Evolutionary conservation across 1,139 yeast species (phyloP).

Genomic region (Candida tropicalis): DNA sequence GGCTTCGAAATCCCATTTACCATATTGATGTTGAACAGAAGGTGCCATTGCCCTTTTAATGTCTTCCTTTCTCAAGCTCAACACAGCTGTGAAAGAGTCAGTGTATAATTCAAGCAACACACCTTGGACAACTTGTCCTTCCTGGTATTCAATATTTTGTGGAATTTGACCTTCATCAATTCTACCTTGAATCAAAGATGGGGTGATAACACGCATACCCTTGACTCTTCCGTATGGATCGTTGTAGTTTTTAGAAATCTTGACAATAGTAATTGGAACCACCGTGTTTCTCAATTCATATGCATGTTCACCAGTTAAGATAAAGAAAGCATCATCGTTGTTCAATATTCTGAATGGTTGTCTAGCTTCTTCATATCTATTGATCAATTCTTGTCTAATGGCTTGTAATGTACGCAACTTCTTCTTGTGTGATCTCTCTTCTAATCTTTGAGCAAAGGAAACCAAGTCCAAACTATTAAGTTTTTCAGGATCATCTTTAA

Average conservation of each 20-base stretch:
- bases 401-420: constrained; percentile 83
- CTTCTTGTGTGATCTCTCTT: constrained; percentile 70
- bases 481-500: constrained; percentile 82
- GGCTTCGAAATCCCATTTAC: constrained; percentile 81
- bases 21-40: constrained; percentile 56
- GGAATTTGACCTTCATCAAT: constrained; percentile 71
- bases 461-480: constrained; percentile 86
- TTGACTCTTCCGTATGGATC: constrained; percentile 40
- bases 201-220: constrained; percentile 61
- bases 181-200: constrained; percentile 76
- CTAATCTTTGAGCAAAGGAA: constrained; percentile 92
- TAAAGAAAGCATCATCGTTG: constrained; percentile 75
- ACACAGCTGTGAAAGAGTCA: constrained; percentile 70
- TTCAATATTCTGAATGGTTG: constrained; percentile 68
- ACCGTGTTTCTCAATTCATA: constrained; percentile 71
- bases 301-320: constrained; percentile 84
- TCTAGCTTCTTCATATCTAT: constrained; percentile 85
- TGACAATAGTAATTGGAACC: constrained; percentile 72
- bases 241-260: constrained; percentile 50
- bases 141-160: constrained; percentile 47
- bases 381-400: constrained; percentile 86
- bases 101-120: constrained; percentile 72
- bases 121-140: constrained; percentile 87
- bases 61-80: constrained; percentile 70
- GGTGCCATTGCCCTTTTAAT: constrained; percentile 59